phyloP scores from a whole-genome alignment of 495 filamentous ascomycete genomes.

The Paragyromitra xinjiangensis region DNA sequence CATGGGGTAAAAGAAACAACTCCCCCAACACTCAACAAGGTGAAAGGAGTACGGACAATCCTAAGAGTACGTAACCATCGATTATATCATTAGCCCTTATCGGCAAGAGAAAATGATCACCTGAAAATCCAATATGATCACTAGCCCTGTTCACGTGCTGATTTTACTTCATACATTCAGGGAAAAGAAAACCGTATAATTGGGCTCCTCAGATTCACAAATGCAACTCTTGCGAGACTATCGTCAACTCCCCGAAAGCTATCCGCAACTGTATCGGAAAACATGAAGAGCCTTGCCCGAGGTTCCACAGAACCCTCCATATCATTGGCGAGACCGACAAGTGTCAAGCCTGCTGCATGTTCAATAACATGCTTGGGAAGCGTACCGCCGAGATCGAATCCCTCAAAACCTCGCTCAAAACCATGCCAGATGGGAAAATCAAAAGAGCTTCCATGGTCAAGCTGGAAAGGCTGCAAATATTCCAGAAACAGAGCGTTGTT shows the following conservation, averaged over 20 bases:
- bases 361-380: constrained; percentile 85
- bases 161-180: constrained; percentile 29
- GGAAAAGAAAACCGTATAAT: constrained; percentile 78
- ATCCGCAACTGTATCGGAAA: constrained; percentile 24
- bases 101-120: neutral
- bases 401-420: constrained; percentile 81
- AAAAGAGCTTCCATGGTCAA: constrained; percentile 65
- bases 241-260: constrained; percentile 27
- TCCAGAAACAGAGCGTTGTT: constrained; percentile 79
- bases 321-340: constrained; percentile 68
- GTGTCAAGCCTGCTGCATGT: constrained; percentile 77
- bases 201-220: constrained; percentile 74
- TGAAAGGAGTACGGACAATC: constrained; percentile 9
- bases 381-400: constrained; percentile 71
- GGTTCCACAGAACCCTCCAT: constrained; percentile 63
- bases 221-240: constrained; percentile 15
- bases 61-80: neutral
- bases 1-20: constrained; percentile 18
- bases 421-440: constrained; percentile 63
- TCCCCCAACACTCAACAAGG: constrained; percentile 9
- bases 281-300: constrained; percentile 14
- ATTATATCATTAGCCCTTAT: neutral
- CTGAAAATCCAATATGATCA: neutral
- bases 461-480: constrained; percentile 74
- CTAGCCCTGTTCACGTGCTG: neutral